Evolutionary conservation across 305 asterid genomes (phyloP).

Genomic region (Plantago coronopus): DNA sequence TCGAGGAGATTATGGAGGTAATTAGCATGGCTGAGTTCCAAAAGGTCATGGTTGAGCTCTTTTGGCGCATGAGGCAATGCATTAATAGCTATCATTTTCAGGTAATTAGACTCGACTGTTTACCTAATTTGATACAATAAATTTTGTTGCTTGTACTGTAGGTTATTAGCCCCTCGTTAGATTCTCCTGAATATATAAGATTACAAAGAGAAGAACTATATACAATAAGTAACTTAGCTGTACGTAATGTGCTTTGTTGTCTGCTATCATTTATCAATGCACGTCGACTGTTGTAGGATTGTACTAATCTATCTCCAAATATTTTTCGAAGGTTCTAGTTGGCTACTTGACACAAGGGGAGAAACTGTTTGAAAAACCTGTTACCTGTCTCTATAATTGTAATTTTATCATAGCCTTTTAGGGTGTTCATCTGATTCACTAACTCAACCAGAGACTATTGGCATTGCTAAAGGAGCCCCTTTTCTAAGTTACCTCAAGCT

Average conservation of each 20-base stretch:
- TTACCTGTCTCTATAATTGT: no score
- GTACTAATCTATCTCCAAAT: background rate
- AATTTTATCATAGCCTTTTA: background rate
- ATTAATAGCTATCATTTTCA: conserved; percentile 47
- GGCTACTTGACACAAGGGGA: background rate
- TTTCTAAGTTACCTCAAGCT: no score
- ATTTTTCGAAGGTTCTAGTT: background rate
- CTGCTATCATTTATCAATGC: conserved; percentile 3
- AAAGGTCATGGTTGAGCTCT: conserved; percentile 42
- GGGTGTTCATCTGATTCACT: background rate
- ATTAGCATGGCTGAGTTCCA: conserved; percentile 46
- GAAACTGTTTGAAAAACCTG: no score
- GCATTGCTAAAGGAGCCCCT: no score
- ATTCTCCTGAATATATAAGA: background rate
- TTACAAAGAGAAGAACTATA: background rate
- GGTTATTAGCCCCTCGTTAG: background rate
- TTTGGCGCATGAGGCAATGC: conserved; percentile 38
- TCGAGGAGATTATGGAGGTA: conserved; percentile 45
- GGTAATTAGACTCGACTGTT: conserved; percentile 33
- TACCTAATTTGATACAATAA: background rate
- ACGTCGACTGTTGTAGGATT: background rate
- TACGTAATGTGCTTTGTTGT: background rate
- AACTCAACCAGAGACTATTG: no score
- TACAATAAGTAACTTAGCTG: background rate
- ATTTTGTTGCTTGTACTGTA: background rate